Percentiles rank a stretch among this genome's conserved stretches.
phyloP scores from a whole-genome alignment of 768 basidiomycete genomes.

The Tylopilus plumbeoviolaceoides region DNA sequence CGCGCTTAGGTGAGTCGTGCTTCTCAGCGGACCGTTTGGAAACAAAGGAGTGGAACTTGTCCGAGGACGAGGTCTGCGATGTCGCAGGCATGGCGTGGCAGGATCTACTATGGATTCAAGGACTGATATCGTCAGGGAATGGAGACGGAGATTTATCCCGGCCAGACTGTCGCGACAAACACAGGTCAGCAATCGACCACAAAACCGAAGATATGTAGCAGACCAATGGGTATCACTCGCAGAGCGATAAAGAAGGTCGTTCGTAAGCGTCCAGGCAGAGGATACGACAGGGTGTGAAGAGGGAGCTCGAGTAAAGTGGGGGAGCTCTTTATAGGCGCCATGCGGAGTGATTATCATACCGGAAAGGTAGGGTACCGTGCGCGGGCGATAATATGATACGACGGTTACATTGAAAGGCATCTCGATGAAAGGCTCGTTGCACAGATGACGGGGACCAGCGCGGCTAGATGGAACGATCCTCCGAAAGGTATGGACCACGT shows the following conservation, averaged over 20 bases:
- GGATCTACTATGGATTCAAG: not conserved
- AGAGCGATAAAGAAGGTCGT: constrained; percentile 1
- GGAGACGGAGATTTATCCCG: not conserved
- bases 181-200: not conserved
- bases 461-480: not conserved
- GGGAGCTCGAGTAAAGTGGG: not conserved
- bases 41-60: constrained; percentile 7
- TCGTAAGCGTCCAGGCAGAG: constrained; percentile 11
- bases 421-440: constrained; percentile 17
- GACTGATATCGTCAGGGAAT: not conserved
- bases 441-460: constrained; percentile 15
- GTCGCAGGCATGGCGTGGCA: constrained; percentile 2
- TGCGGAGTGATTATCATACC: not conserved
- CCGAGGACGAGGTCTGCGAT: not conserved
- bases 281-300: constrained; percentile 1
- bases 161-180: not conserved
- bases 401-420: constrained; percentile 15
- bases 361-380: not conserved
- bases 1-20: constrained; percentile 23
- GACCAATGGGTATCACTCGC: constrained; percentile 7
- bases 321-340: constrained; percentile 16
- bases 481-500: constrained; percentile 13
- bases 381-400: constrained; percentile 6
- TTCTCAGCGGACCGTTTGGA: not conserved
- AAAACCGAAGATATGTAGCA: not conserved